Evolutionary conservation across 1,139 yeast species (phyloP).

Genomic region (Taphrina deformans): DNA sequence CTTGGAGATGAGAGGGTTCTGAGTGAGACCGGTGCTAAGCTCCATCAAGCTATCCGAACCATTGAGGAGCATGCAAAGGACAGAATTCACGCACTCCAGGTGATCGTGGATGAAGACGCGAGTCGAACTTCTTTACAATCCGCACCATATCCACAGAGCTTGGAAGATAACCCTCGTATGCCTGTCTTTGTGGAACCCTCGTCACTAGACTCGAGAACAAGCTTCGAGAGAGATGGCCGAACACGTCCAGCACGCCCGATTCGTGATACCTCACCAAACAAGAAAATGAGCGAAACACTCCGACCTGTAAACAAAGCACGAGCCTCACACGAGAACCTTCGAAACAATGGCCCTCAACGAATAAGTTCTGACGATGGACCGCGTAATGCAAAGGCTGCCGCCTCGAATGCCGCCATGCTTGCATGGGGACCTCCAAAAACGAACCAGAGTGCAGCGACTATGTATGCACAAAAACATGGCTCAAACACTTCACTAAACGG

Average conservation of each 20-base stretch:
- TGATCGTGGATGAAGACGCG: constrained; percentile 22
- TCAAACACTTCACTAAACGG: constrained; percentile 18
- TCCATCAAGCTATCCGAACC: constrained; percentile 19
- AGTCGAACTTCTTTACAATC: background rate
- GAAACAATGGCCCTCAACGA: background rate
- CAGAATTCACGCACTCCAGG: constrained; percentile 24
- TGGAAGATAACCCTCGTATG: constrained; percentile 4
- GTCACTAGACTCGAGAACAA: background rate
- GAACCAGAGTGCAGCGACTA: background rate
- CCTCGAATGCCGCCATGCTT: constrained; percentile 32
- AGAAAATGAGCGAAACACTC: constrained; percentile 28
- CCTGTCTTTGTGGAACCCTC: constrained; percentile 25
- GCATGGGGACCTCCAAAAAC: constrained; percentile 32
- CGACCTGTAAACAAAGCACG: constrained; percentile 21
- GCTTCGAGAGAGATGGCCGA: constrained; percentile 18
- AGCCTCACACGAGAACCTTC: constrained; percentile 8
- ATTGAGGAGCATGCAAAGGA: constrained; percentile 32
- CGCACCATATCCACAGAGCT: background rate
- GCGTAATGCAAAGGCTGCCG: constrained; percentile 30
- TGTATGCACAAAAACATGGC: constrained; percentile 14
- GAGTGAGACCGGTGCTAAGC: constrained; percentile 14
- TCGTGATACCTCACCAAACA: constrained; percentile 22
- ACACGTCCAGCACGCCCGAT: background rate
- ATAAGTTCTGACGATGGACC: constrained; percentile 13
- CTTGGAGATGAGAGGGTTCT: constrained; percentile 24